phyloP scores from a whole-genome alignment of 2,329 filamentous ascomycete genomes.

The Fusarium sp. region DNA sequence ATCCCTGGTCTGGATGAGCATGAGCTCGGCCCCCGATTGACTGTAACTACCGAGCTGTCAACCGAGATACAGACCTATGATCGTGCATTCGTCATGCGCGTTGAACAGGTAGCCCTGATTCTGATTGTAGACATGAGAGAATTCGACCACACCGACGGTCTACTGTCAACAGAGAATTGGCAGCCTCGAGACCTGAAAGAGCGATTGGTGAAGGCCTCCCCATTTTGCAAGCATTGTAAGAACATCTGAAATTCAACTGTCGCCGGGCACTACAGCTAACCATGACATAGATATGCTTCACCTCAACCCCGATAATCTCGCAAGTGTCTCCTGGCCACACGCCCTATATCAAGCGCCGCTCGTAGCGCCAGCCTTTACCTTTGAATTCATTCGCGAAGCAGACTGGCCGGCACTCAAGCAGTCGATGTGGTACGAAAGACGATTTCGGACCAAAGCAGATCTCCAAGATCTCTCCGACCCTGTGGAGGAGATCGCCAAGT shows the following conservation, averaged over 20 bases:
- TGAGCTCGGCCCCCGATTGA: too few relatives aligned
- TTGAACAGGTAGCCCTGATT: too few relatives aligned
- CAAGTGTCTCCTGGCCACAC: rapidly evolving
- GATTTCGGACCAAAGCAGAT: not conserved
- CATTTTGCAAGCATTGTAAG: not conserved
- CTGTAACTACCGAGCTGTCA: too few relatives aligned
- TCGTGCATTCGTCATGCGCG: too few relatives aligned
- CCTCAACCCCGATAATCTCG: not conserved
- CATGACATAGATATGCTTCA: not conserved
- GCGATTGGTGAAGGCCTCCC: not conserved
- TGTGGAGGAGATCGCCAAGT: not conserved
- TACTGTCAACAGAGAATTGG: too few relatives aligned
- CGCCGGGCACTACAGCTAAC: not conserved
- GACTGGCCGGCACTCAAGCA: not conserved
- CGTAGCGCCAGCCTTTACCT: not conserved
- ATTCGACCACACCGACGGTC: too few relatives aligned
- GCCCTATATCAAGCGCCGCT: not conserved
- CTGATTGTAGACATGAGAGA: too few relatives aligned
- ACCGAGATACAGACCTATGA: too few relatives aligned
- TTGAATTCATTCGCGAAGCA: too few relatives aligned
- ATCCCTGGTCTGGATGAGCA: too few relatives aligned
- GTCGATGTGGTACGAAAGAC: not conserved
- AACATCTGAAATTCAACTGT: rapidly evolving
- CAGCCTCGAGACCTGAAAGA: too few relatives aligned
- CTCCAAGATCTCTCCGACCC: not conserved